Base-by-base conservation (phyloP, 345 rosid species). In the Eucalyptus curtisii region DNA sequence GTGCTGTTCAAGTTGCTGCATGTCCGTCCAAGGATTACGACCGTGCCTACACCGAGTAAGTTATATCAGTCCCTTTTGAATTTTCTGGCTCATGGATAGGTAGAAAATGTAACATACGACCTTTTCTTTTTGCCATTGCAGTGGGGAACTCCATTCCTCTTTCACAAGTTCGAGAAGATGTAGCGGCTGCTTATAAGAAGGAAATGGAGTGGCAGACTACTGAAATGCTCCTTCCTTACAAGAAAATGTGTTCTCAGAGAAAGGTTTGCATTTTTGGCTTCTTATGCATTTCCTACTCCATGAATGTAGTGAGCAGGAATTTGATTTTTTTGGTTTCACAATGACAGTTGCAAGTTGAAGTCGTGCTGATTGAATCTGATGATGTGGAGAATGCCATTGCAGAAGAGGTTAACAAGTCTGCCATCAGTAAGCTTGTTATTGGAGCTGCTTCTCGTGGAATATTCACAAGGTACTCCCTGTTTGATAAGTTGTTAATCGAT, bases 1-100 rank as follows among this genome's bases (percentile, higher is more conserved):
- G 92, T 90, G 48, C 90, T 88, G 85, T 93, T 97, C 88, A 96
- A 94, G 92, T 90, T 97, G 91, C 87, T 97, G 31, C 96, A 96
- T 91, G 94, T 97, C 86, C 93, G 94, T 87, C 94, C 95, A 22
- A 92, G 92, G 90, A 91, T 96, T 59, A 93, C 93, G 7, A 13
- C 90, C 17, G 96, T 97, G 88, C 97, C 98, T 89, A 97, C 99
- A 37, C 95, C 99, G 37, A 94, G 99, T 97, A 95, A 95, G 98
- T 88, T 47, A 25, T 33, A 85, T 31, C 48, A 6, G 85, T 88
- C 45, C 89, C 85, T 44, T 37, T 45, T 27, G 16, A 53, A 82
- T 88, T 88, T 49, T 20, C 55, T 25, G 52, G 27, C 64, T 49
- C 10, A 5, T 49, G 87, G 89, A 87, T 50, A 17, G 64, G 40